Evolutionary conservation across 225 moss, liverwort and hornwort genomes (phyloP).

Genomic region (Neckera pumila): DNA sequence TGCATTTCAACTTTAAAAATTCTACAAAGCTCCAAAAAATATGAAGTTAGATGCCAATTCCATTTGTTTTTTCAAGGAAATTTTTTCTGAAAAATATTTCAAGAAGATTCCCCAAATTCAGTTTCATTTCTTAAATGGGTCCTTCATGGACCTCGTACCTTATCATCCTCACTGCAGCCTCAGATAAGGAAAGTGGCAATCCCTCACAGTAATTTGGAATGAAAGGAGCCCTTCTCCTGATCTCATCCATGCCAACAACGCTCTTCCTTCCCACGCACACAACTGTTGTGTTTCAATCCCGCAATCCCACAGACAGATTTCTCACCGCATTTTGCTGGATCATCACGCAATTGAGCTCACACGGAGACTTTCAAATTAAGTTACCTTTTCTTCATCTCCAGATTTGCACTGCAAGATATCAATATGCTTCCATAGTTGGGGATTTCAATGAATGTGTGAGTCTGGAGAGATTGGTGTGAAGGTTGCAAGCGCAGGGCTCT

Average conservation of each 20-base stretch:
- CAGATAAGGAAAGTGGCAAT: too few species aligned
- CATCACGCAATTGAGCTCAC: neutral
- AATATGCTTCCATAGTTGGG: too few species aligned
- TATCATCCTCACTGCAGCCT: too few species aligned
- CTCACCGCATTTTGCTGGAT: neutral
- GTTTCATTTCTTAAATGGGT: too few species aligned
- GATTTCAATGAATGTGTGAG: neutral
- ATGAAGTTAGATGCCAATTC: too few species aligned
- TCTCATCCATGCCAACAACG: neutral
- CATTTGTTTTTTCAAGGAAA: too few species aligned
- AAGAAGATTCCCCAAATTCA: too few species aligned
- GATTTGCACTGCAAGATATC: neutral
- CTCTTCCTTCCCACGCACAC: neutral
- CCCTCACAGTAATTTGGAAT: too few species aligned
- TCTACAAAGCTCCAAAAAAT: too few species aligned
- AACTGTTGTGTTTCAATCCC: neutral
- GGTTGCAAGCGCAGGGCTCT: neutral
- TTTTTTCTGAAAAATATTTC: too few species aligned
- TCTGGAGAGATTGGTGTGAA: neutral
- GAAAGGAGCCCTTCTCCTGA: neutral
- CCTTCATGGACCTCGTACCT: too few species aligned
- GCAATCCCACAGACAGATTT: neutral
- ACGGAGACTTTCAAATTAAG: neutral
- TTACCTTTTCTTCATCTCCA: neutral
- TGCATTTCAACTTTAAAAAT: too few species aligned